phyloP scores from a whole-genome alignment of 306 rosid species.

The Rosa rugosa region DNA sequence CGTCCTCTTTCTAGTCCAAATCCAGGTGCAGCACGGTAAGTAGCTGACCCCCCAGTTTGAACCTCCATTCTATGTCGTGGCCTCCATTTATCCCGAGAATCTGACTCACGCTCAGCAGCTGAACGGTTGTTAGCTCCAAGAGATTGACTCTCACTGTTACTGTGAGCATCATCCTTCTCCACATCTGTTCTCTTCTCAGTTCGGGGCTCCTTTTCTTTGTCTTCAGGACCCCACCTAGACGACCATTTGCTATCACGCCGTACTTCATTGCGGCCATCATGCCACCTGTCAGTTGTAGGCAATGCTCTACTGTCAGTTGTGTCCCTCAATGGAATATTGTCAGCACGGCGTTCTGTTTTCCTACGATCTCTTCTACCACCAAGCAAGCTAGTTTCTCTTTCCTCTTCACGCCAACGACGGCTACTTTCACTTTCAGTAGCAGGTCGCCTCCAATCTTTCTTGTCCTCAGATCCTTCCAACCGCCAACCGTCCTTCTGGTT shows the following conservation, averaged over 20 bases:
- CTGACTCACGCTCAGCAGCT: conserved; percentile 55
- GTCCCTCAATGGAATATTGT: conserved; percentile 41
- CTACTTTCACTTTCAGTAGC: conserved; percentile 46
- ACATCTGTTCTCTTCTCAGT: conserved; percentile 47
- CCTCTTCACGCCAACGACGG: conserved; percentile 72
- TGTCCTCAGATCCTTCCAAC: conserved; percentile 54
- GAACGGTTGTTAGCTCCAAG: conserved; percentile 39
- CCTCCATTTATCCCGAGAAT: conserved; percentile 70
- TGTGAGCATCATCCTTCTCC: conserved; percentile 51
- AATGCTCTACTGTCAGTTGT: conserved; percentile 39
- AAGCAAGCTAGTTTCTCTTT: conserved; percentile 61
- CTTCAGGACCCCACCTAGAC: conserved; percentile 65
- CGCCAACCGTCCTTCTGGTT: conserved; percentile 59
- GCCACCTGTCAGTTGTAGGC: conserved; percentile 53
- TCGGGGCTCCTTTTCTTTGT: conserved; percentile 57
- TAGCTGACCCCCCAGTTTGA: conserved; percentile 43
- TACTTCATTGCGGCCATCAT: conserved; percentile 54
- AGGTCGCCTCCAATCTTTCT: conserved; percentile 52
- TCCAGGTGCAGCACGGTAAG: conserved; percentile 62
- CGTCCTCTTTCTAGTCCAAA: conserved; percentile 55
- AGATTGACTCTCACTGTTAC: conserved; percentile 43
- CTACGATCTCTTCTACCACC: conserved; percentile 58
- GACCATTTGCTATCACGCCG: conserved; percentile 67
- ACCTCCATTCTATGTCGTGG: conserved; percentile 64
- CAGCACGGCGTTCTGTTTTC: conserved; percentile 55